A percentile compares a stretch with the other conserved stretches of the same genome.
phyloP scores from a whole-genome alignment of 2,329 filamentous ascomycete species.

The Chlorencoelia australis region DNA sequence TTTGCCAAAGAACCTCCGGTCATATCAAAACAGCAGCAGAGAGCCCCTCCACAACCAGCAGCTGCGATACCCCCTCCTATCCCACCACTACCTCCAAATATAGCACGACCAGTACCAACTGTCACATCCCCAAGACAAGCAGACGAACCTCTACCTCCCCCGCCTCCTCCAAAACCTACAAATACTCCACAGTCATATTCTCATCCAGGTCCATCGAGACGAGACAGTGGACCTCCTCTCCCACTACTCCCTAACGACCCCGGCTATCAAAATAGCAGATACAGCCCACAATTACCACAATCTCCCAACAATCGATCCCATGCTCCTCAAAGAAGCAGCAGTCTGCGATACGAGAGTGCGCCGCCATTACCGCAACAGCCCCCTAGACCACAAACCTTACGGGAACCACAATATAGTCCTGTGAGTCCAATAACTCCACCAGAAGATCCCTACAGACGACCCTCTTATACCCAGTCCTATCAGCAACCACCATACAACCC shows the following conservation, averaged over 20 bases:
- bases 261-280: constrained; percentile 13
- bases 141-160: constrained; percentile 19
- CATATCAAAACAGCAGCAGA: constrained; percentile 56
- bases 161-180: constrained; percentile 27
- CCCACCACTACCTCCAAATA: constrained; percentile 62
- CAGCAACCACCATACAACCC: constrained; percentile 13
- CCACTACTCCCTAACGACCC: constrained; percentile 24
- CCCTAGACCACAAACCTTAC: constrained; percentile 14
- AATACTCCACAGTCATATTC: constrained; percentile 13
- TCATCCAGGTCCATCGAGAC: constrained; percentile 10
- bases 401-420: constrained; percentile 19
- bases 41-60: constrained; percentile 29
- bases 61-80: constrained; percentile 48
- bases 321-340: constrained; percentile 26
- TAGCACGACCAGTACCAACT: constrained; percentile 37
- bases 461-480: constrained; percentile 15
- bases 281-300: constrained; percentile 16
- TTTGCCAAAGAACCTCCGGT: constrained; percentile 95
- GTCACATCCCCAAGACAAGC: constrained; percentile 26
- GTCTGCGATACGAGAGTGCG: constrained; percentile 23
- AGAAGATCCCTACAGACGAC: constrained; percentile 13
- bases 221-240: constrained; percentile 24
- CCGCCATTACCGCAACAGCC: constrained; percentile 25
- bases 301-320: constrained; percentile 11
- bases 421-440: constrained; percentile 21